phyloP scores from a whole-genome alignment of 257 asterid species.

The Solanum lycopersicoides region DNA sequence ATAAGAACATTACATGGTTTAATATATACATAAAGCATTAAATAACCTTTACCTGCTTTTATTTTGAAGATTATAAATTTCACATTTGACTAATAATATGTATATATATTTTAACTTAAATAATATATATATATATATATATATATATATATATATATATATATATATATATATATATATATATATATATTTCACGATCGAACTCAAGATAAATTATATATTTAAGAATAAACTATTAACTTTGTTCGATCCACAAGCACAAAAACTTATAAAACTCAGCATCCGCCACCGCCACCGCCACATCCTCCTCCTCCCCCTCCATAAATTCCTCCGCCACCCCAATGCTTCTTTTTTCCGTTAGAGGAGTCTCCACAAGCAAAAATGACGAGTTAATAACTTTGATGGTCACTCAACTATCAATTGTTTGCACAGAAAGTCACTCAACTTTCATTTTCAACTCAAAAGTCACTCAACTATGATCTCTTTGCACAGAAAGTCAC shows the following conservation, averaged over 20 bases:
- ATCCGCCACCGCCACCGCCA: not conserved
- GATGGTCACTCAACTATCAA: no score
- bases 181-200: no score
- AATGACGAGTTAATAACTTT: no score
- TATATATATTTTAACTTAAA: not conserved
- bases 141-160: not conserved
- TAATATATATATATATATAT: no score
- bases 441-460: no score
- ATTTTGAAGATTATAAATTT: not conserved
- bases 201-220: no score
- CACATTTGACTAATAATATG: not conserved
- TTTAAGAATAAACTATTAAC: not conserved
- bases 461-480: no score
- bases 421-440: no score
- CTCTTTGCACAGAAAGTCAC: no score
- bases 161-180: no score
- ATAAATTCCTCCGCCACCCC: not conserved
- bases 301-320: not conserved
- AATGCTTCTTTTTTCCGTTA: not conserved
- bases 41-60: not conserved
- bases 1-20: no score
- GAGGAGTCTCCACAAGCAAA: slow-evolving; percentile 6
- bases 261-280: not conserved
- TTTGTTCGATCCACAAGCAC: not conserved
- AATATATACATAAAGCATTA: not conserved